Percentiles rank a stretch among this genome's conserved stretches.
Evolutionary conservation across 306 rosid species (phyloP).

Genomic region (Erythrophleum fordii): DNA sequence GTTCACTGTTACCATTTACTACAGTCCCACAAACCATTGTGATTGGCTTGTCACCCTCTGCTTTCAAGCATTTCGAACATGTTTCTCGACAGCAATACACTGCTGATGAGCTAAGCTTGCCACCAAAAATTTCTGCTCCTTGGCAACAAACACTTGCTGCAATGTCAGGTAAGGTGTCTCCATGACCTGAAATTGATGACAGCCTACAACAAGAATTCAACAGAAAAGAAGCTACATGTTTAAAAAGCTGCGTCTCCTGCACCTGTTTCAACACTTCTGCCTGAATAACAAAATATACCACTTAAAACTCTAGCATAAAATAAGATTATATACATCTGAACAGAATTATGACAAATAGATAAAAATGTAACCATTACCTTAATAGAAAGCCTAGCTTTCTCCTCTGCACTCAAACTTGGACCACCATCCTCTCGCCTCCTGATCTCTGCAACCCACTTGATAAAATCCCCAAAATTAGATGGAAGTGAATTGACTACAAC

Average conservation of each 20-base stretch:
- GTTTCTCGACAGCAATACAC: constrained; percentile 73
- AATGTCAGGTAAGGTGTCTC: constrained; percentile 60
- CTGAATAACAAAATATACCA: constrained; percentile 49
- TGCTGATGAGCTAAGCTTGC: constrained; percentile 48
- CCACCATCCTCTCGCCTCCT: constrained; percentile 81
- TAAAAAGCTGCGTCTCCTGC: constrained; percentile 76
- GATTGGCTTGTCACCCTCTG: constrained; percentile 65
- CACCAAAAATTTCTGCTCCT: constrained; percentile 83
- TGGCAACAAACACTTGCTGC: constrained; percentile 91
- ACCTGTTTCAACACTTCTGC: constrained; percentile 83
- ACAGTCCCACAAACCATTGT: constrained; percentile 80
- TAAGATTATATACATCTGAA: neutral
- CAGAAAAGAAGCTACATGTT: constrained; percentile 66
- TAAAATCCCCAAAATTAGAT: constrained; percentile 80
- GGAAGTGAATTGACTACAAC: constrained; percentile 69
- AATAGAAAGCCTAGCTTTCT: constrained; percentile 78
- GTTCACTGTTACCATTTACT: constrained; percentile 62
- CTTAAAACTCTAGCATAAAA: constrained; percentile 17
- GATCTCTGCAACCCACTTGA: constrained; percentile 93
- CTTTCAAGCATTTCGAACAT: constrained; percentile 65
- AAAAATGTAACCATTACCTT: constrained; percentile 59
- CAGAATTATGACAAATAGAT: constrained; percentile 28
- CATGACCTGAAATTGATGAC: constrained; percentile 32
- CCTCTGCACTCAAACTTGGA: constrained; percentile 77
- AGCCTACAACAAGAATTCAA: constrained; percentile 53